A percentile compares a stretch with the other conserved stretches of the same genome.
phyloP scores from a whole-genome alignment of 306 rosid species.

The Vicia villosa region DNA sequence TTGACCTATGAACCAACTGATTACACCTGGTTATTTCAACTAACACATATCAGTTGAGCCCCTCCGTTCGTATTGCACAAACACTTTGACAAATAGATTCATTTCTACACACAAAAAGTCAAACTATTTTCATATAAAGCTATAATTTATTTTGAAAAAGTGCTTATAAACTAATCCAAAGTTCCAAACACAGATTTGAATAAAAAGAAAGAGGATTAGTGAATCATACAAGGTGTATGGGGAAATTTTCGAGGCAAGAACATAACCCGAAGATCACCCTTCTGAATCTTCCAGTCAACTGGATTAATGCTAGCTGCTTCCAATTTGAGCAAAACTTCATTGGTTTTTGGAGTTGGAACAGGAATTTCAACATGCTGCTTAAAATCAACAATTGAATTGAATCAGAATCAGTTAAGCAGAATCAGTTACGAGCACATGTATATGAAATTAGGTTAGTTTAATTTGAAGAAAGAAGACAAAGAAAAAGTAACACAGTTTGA shows the following conservation, averaged over 20 bases:
- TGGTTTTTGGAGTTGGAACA: slow-evolving; percentile 52
- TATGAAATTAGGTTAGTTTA: neutral
- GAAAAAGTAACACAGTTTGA: neutral
- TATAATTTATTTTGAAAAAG: too few species aligned
- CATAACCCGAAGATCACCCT: slow-evolving; percentile 46
- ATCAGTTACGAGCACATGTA: neutral
- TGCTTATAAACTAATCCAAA: too few species aligned
- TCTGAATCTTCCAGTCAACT: slow-evolving; percentile 75
- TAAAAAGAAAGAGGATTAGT: neutral
- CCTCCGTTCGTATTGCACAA: too few species aligned
- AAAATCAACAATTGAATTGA: neutral
- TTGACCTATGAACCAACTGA: too few species aligned
- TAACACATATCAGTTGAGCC: too few species aligned
- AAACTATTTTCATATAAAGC: too few species aligned
- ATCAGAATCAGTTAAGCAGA: too few species aligned
- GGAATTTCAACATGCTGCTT: slow-evolving; percentile 73
- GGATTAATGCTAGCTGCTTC: slow-evolving; percentile 72
- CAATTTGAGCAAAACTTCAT: slow-evolving; percentile 60
- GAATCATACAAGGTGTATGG: slow-evolving; percentile 55
- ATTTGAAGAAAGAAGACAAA: neutral
- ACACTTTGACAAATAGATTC: too few species aligned
- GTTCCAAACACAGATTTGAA: too few species aligned
- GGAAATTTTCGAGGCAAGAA: slow-evolving; percentile 59
- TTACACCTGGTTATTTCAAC: too few species aligned
- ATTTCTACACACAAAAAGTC: too few species aligned